These are phyloP conservation scores for Calonectria hongkongensis DNA, from an alignment of 2,329 filamentous ascomycete genomes.

Conservation along the genomic window DNA sequence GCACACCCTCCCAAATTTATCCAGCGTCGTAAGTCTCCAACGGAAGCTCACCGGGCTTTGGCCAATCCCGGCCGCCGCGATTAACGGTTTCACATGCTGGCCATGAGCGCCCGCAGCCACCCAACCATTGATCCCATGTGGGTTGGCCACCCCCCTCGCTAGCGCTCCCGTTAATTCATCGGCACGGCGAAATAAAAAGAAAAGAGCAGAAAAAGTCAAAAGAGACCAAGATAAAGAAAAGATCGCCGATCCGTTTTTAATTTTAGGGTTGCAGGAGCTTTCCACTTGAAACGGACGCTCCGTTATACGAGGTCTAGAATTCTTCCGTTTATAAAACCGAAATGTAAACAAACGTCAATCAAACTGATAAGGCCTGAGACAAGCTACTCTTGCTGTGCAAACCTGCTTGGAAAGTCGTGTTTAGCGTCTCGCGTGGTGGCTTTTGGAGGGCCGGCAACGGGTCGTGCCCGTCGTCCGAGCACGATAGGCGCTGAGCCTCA, in stretches of 20 bases:
- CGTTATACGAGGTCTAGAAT: slow-evolving; percentile 1
- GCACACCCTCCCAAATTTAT: slow-evolving; percentile 25
- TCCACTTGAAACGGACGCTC: slow-evolving; percentile 10
- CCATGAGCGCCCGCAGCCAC: slow-evolving; percentile 49
- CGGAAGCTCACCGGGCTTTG: slow-evolving; percentile 25
- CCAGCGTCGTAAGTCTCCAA: slow-evolving; percentile 19
- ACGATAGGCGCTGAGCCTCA: neutral
- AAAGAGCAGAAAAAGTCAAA: neutral
- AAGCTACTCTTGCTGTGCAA: neutral
- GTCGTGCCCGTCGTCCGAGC: slow-evolving; percentile 12
- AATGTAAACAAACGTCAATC: slow-evolving; percentile 21
- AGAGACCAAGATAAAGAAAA: slow-evolving; percentile 1
- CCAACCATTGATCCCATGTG: slow-evolving; percentile 41
- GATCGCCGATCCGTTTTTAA: slow-evolving; percentile 27
- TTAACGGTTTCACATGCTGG: slow-evolving; percentile 44
- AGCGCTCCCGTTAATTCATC: slow-evolving; percentile 23
- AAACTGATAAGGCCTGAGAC: slow-evolving; percentile 25
- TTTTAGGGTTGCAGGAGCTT: slow-evolving; percentile 28
- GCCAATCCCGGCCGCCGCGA: slow-evolving; percentile 46
- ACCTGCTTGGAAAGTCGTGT: neutral
- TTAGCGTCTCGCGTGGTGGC: slow-evolving; percentile 2
- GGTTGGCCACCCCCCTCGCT: slow-evolving; percentile 19
- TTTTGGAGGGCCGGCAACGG: neutral
- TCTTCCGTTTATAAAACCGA: neutral
- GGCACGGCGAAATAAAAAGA: neutral